Evolutionary conservation across 1,284 basidiomycete species (phyloP).

Genomic region (Melampsora americana): DNA sequence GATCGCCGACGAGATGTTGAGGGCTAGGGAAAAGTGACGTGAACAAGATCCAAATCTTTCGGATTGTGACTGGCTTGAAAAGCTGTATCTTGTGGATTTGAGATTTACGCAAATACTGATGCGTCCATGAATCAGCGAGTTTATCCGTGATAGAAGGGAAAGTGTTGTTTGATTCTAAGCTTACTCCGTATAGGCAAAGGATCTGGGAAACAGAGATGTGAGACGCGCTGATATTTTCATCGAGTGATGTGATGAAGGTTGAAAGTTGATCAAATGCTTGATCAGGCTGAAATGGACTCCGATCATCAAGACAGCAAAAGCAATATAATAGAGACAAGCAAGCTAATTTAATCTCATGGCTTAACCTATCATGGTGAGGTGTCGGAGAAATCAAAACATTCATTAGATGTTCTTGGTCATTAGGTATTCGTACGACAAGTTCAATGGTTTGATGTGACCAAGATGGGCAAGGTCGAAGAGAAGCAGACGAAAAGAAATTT

Average conservation of each 20-base stretch:
- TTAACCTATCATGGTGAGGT: neutral
- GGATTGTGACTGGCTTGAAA: neutral
- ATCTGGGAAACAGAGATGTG: neutral
- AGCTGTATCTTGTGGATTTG: neutral
- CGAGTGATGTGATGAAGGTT: neutral
- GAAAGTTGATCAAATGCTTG: neutral
- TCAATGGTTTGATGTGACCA: slow-evolving; percentile 5
- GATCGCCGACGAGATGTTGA: neutral
- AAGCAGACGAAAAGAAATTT: neutral
- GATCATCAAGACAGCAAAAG: neutral
- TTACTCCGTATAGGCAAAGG: slow-evolving; percentile 4
- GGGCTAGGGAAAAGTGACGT: neutral
- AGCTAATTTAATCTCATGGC: slow-evolving; percentile 1
- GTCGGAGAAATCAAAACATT: neutral
- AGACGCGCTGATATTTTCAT: neutral
- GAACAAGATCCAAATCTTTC: neutral
- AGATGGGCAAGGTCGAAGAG: neutral
- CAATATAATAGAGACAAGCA: slow-evolving; percentile 1
- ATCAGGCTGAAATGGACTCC: neutral
- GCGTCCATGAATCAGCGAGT: neutral
- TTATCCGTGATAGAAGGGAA: neutral
- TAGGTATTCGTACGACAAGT: neutral
- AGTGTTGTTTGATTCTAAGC: neutral
- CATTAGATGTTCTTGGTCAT: neutral
- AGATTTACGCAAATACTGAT: neutral